Conservation (phyloP, 2,329 filamentous ascomycete species). For the Penicillium janthinellum region DNA sequence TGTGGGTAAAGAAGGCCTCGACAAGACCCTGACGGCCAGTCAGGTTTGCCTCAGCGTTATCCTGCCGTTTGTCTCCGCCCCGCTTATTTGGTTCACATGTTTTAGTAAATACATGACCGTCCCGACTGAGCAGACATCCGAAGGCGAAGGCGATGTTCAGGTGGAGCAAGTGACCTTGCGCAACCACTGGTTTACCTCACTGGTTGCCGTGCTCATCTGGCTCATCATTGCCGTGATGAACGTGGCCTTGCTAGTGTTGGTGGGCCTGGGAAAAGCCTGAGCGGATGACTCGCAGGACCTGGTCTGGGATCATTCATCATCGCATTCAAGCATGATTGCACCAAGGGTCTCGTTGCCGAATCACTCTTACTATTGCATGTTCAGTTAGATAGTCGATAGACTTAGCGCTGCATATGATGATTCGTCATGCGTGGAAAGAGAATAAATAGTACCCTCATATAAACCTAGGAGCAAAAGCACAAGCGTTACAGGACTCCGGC, state of each 20-base stretch:
- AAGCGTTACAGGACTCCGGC: background rate
- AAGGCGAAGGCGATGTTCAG: conserved; percentile 23
- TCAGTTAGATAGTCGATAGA: background rate
- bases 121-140: conserved; percentile 45
- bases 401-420: conserved; percentile 1
- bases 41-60: conserved; percentile 80
- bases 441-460: background rate
- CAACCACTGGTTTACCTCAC: conserved; percentile 67
- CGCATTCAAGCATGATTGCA: background rate
- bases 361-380: no score
- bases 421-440: background rate
- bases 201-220: conserved; percentile 67
- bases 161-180: conserved; percentile 61
- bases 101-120: conserved; percentile 79
- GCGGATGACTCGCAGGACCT: background rate
- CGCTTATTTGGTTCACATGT: conserved; percentile 83
- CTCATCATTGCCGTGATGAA: conserved; percentile 75
- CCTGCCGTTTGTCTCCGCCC: conserved; percentile 78
- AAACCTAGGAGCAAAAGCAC: background rate
- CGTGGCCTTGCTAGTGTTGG: conserved; percentile 70
- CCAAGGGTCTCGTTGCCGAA: background rate
- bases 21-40: conserved; percentile 70
- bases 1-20: conserved; percentile 70
- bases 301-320: background rate
- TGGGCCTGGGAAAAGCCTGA: conserved; percentile 56